These are phyloP conservation scores for Heterobasidion annosum DNA, from an alignment of 1,284 basidiomycete species.

Conservation along the genomic window DNA sequence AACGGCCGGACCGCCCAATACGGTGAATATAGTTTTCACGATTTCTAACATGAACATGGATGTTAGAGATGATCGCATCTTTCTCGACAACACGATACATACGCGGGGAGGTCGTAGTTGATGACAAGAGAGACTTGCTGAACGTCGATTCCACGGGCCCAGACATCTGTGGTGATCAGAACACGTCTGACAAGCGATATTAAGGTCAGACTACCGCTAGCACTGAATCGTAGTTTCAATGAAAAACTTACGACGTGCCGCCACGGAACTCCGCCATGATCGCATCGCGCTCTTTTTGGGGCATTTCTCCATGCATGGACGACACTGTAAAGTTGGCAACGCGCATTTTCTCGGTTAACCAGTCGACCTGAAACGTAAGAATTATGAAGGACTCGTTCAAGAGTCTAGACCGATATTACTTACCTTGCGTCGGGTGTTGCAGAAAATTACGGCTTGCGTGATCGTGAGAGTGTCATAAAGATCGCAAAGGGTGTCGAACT, in stretches of 20 bases:
- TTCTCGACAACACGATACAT: conserved; percentile 18
- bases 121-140: conserved; percentile 98
- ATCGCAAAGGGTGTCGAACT: conserved; percentile 98
- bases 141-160: conserved; percentile 98
- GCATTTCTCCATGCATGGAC: conserved; percentile 99
- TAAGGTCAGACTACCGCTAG: not conserved
- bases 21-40: conserved; percentile 99
- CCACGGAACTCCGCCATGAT: conserved; percentile 99
- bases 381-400: no score
- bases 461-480: conserved; percentile 98
- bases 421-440: conserved; percentile 96
- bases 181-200: conserved; percentile 55
- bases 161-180: conserved; percentile 95
- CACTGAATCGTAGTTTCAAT: not conserved
- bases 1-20: conserved; percentile 92
- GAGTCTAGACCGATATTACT: conserved; percentile 7
- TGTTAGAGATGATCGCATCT: not conserved
- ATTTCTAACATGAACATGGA: conserved; percentile 45
- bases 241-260: conserved; percentile 71
- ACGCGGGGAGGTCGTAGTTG: conserved; percentile 95
- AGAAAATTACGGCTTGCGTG: conserved; percentile 99
- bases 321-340: conserved; percentile 95
- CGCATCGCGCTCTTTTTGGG: conserved; percentile 95
- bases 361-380: conserved; percentile 70
- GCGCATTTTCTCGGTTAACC: conserved; percentile 98